A percentile compares a stretch with the other conserved stretches of the same genome.
phyloP scores from a whole-genome alignment of 2,329 filamentous ascomycete genomes.

The Penicillium sp. region DNA sequence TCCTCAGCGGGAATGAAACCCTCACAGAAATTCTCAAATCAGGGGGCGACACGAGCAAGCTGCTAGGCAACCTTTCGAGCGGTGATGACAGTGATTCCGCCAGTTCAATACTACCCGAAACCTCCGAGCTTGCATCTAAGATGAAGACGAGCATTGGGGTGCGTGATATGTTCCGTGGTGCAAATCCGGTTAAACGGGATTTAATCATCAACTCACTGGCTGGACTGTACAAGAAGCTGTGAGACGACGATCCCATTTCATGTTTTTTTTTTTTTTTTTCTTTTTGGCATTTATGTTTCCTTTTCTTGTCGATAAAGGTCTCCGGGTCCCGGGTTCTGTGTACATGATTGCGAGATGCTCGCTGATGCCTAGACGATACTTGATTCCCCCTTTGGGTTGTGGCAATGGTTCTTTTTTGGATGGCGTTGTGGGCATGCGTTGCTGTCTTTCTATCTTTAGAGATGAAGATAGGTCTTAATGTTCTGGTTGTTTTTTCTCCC shows the following conservation, averaged over 20 bases:
- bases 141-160: conserved; percentile 12
- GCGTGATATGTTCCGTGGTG: conserved; percentile 3
- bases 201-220: background rate
- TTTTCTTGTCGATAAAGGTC: background rate
- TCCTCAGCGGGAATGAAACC: conserved; percentile 18
- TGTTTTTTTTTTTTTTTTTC: background rate
- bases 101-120: background rate
- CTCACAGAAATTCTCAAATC: conserved; percentile 13
- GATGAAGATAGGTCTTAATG: background rate
- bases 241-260: background rate
- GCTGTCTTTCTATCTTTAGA: background rate
- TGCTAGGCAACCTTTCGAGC: conserved; percentile 9
- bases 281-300: background rate
- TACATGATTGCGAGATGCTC: no score
- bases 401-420: background rate
- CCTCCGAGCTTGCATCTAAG: conserved; percentile 3
- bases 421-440: background rate
- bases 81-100: background rate
- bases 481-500: background rate
- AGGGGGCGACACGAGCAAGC: conserved; percentile 1
- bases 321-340: background rate
- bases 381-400: conserved; percentile 9
- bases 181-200: conserved; percentile 2
- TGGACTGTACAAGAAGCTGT: conserved; percentile 1
- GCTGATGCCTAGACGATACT: conserved; percentile 3